Percentiles rank a stretch among this genome's conserved stretches.
phyloP scores from a whole-genome alignment of 2,329 filamentous ascomycete species.

The Orbilia quercus region DNA sequence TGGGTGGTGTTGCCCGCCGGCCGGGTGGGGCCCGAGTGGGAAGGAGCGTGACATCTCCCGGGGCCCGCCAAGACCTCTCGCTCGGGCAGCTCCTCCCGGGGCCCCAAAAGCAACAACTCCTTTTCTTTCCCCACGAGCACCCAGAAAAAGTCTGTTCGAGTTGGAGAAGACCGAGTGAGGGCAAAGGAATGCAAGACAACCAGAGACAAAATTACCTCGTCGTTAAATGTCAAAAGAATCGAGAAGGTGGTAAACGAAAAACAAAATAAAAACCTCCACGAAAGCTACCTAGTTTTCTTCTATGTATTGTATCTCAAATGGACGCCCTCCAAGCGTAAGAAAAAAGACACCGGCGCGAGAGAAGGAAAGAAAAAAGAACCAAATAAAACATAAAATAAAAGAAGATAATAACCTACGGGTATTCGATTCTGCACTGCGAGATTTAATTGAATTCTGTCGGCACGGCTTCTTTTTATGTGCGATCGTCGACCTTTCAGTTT shows the following conservation, averaged over 20 bases:
- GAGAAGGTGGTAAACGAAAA: conserved; percentile 57
- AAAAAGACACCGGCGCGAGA: conserved; percentile 46
- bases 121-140: neutral
- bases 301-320: conserved; percentile 42
- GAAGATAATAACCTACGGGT: conserved; percentile 3
- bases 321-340: conserved; percentile 11
- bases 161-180: conserved; percentile 45
- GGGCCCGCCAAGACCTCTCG: conserved; percentile 26
- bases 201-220: conserved; percentile 51
- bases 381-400: conserved; percentile 20
- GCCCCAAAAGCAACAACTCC: neutral
- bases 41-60: conserved; percentile 49
- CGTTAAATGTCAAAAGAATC: conserved; percentile 57
- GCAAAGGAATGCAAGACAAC: conserved; percentile 52
- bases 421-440: no score
- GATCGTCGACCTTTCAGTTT: conserved; percentile 18
- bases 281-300: conserved; percentile 48
- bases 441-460: conserved; percentile 27
- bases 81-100: conserved; percentile 33
- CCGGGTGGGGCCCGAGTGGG: conserved; percentile 50
- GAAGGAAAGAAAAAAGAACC: conserved; percentile 14
- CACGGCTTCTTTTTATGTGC: conserved; percentile 51
- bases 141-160: conserved; percentile 21
- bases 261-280: conserved; percentile 58
- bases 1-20: conserved; percentile 35